phyloP scores from a whole-genome alignment of 106 monocot genomes.

The Phalaenopsis equestris region DNA sequence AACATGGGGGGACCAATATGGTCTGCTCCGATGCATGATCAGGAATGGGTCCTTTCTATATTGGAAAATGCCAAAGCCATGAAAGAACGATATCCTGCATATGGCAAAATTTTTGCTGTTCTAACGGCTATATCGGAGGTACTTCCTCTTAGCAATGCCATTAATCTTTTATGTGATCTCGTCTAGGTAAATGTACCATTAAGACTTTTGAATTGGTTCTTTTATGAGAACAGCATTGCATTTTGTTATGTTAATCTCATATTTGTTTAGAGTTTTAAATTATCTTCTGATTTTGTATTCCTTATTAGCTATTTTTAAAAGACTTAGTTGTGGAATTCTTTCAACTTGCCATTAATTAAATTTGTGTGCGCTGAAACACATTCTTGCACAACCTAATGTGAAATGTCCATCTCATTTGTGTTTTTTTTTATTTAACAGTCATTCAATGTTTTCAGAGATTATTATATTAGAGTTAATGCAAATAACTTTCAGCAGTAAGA shows the following conservation, averaged over 20 bases:
- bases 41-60: slow-evolving; percentile 64
- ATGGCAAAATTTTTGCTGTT: slow-evolving; percentile 75
- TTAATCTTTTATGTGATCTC: background rate
- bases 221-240: background rate
- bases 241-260: background rate
- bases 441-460: no score
- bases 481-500: no score
- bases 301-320: background rate
- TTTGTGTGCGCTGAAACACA: background rate
- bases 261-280: background rate
- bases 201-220: background rate
- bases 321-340: no score
- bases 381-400: background rate
- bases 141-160: background rate
- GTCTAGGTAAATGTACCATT: background rate
- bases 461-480: no score
- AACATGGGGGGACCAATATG: slow-evolving; percentile 97
- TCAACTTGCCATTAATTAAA: background rate
- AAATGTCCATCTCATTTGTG: no score
- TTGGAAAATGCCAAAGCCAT: slow-evolving; percentile 51
- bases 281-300: background rate
- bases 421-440: no score
- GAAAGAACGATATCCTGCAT: slow-evolving; percentile 83
- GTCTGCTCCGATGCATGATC: slow-evolving; percentile 94
- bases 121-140: slow-evolving; percentile 90